Evolutionary conservation across 495 filamentous ascomycete genomes (phyloP).

Genomic region (Tetracladium marchalianum): DNA sequence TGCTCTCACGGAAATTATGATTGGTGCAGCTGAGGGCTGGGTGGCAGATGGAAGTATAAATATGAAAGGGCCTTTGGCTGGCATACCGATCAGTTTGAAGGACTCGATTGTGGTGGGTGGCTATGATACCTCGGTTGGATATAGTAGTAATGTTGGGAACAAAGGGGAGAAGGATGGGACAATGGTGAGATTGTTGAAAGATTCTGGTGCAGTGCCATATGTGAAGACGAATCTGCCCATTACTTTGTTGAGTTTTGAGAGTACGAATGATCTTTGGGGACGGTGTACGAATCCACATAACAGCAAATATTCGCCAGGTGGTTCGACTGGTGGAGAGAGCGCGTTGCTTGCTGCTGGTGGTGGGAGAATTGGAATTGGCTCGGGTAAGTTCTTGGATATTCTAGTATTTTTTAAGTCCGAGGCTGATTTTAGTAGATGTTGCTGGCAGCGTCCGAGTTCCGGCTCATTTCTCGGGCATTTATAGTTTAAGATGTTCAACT

Average conservation of each 20-base stretch:
- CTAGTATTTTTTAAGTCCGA: background rate
- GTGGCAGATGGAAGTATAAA: slow-evolving; percentile 50
- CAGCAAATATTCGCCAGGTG: slow-evolving; percentile 75
- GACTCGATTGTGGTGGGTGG: slow-evolving; percentile 79
- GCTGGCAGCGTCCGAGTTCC: slow-evolving; percentile 85
- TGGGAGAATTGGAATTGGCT: slow-evolving; percentile 85
- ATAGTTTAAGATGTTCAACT: slow-evolving; percentile 85
- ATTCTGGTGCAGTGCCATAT: slow-evolving; percentile 92
- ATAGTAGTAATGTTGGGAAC: slow-evolving; percentile 61
- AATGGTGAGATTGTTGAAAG: slow-evolving; percentile 69
- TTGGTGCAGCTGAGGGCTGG: slow-evolving; percentile 76
- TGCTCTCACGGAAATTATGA: slow-evolving; percentile 82
- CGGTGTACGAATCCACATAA: slow-evolving; percentile 77
- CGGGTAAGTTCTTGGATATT: slow-evolving; percentile 37
- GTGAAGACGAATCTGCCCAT: slow-evolving; percentile 94
- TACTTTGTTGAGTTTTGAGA: slow-evolving; percentile 87
- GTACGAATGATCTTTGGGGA: slow-evolving; percentile 84
- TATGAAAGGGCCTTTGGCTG: slow-evolving; percentile 73
- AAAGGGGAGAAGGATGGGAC: slow-evolving; percentile 56
- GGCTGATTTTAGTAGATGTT: slow-evolving; percentile 40
- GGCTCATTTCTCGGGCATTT: slow-evolving; percentile 87
- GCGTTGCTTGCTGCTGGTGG: slow-evolving; percentile 81
- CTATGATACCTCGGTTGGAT: slow-evolving; percentile 81
- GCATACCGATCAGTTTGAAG: slow-evolving; percentile 83
- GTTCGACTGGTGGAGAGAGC: slow-evolving; percentile 81